Percentiles rank a stretch among this genome's conserved stretches.
These are phyloP conservation scores for Nakazawaea siamensis DNA, from an alignment of 805 yeast species.

Conservation along the genomic window DNA sequence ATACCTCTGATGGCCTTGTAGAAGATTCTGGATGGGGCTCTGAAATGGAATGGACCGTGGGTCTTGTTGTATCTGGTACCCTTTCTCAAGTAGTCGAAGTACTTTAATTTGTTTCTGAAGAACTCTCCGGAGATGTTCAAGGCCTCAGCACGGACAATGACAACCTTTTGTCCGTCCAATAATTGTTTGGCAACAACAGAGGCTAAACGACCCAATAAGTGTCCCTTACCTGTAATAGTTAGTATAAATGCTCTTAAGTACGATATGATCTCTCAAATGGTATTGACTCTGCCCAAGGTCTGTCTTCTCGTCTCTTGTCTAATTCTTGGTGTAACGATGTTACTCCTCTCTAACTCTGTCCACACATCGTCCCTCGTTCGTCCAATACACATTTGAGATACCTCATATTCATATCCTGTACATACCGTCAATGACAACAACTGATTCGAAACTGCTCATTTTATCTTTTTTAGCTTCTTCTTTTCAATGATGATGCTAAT, in stretches of 20 bases:
- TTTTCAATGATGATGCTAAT: neutral
- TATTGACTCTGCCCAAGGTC: too few species aligned
- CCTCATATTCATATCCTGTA: conserved; percentile 14
- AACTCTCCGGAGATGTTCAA: conserved; percentile 99
- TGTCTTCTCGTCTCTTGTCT: too few species aligned
- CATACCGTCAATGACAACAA: conserved; percentile 95
- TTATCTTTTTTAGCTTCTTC: neutral
- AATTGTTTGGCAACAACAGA: conserved; percentile 97
- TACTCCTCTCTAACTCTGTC: too few species aligned
- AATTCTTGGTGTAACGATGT: too few species aligned
- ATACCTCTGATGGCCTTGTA: conserved; percentile 99
- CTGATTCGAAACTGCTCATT: conserved; percentile 88
- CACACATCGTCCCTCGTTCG: too few species aligned
- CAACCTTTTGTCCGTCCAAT: conserved; percentile 96
- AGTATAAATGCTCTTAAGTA: too few species aligned
- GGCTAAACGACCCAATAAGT: conserved; percentile 99
- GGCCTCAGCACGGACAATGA: conserved; percentile 95
- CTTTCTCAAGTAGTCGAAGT: conserved; percentile 99
- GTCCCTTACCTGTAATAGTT: conserved; percentile 73
- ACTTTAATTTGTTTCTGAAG: conserved; percentile 99
- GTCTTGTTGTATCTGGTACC: conserved; percentile 97
- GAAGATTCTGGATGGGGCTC: conserved; percentile 99
- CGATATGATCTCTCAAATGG: too few species aligned
- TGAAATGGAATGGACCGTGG: conserved; percentile 99
- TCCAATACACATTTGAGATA: neutral